Base-by-base conservation (phyloP, 2,329 filamentous ascomycete species). In the Penicillium sp. region DNA sequence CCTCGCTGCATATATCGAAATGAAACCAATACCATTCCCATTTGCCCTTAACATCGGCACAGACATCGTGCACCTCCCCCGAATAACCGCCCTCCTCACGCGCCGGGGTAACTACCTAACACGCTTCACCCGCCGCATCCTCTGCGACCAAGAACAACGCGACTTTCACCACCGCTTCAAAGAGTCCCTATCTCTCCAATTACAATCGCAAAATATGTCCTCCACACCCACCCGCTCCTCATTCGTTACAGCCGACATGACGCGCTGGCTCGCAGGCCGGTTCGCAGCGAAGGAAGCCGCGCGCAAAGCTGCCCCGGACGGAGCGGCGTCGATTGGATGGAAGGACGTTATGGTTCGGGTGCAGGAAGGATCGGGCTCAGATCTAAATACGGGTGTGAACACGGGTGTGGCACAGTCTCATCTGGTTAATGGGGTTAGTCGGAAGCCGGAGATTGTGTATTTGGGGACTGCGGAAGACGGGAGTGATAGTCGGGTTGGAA, bases 211-310 rank as follows among this genome's bases (percentile, higher is more conserved):
- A 7, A 19, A 39, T 4, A 39, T 3, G 0, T 10, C 31, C 24
- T 16, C 26, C 26, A 44, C 9, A 6, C 29, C 46, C 16, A 11
- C 49, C 13, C 47, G 42, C 3, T 21, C 37, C 6, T 45, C 46
- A 4, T 31, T 53, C 2, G 54, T 68, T 39, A 68, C 61, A 8
- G 56, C 69, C 3, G 74, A 76, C 14, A 74, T 76, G 66, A 68
- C 73, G 52, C 73, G 75, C 47, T 79, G 74, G 74, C 69, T 80
- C 7, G 78, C 76, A 3, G 78, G 78, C n/a, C 74, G 86, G 52
- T 89, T 87, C 69, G 88, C 89, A 1, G 89, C 88, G 8, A 91
- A 91, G 69, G 90, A 91, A 73, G 90, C 89, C 1, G 83, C 82
- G 52, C 86, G 90, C 63, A 92, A 93, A 75, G 89, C 90, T 2